phyloP scores from a whole-genome alignment of 169 alveolate species.

The Eimeria necatrix region DNA sequence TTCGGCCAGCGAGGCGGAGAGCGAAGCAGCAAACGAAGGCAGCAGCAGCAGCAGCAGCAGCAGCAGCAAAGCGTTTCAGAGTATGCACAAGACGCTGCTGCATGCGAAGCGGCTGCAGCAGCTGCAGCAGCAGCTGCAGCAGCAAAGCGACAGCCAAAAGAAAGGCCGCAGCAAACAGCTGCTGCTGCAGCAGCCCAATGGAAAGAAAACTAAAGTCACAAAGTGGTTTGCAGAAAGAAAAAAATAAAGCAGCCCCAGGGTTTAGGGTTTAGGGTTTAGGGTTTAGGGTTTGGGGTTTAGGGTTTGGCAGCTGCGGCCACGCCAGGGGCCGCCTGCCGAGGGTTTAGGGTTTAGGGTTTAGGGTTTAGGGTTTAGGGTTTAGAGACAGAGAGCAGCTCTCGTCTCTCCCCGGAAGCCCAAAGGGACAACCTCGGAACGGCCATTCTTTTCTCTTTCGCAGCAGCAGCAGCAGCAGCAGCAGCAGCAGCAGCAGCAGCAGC shows the following conservation, averaged over 20 bases:
- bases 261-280: neutral
- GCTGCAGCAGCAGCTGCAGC: slow-evolving; percentile 37
- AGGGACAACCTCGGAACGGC: too few species aligned
- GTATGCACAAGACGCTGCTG: neutral
- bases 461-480: too few species aligned
- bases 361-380: neutral
- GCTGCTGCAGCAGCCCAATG: neutral
- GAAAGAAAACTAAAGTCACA: neutral
- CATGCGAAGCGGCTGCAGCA: slow-evolving; percentile 27
- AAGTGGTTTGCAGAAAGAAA: slow-evolving; percentile 70
- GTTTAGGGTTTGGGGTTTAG: neutral
- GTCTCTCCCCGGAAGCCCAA: too few species aligned
- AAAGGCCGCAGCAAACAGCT: neutral
- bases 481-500: too few species aligned
- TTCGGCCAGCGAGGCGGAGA: neutral
- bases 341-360: neutral
- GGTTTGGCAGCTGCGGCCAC: neutral
- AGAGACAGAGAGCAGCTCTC: neutral
- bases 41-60: neutral
- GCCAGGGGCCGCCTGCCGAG: neutral
- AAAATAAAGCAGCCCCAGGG: neutral
- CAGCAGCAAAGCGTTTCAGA: neutral
- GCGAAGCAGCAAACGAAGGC: neutral
- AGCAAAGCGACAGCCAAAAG: neutral
- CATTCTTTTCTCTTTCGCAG: too few species aligned